Evolutionary conservation across 441 rosid genomes (phyloP).

Genomic region (Mallotus repandus): DNA sequence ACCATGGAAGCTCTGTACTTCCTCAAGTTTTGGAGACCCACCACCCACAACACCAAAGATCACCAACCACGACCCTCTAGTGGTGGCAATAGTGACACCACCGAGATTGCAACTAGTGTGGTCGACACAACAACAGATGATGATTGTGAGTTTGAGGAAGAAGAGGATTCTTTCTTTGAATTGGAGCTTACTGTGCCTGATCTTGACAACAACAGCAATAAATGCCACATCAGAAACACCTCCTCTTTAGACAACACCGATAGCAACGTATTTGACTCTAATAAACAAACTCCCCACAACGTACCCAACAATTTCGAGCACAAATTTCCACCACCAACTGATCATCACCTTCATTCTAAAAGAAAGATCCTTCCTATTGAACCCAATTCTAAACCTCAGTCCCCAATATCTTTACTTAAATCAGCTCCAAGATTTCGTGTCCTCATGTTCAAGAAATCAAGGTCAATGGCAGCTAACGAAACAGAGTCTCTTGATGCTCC

Average conservation of each 20-base stretch:
- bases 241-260: constrained; percentile 18
- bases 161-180: constrained; percentile 86
- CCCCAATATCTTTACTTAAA: constrained; percentile 67
- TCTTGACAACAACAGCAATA: constrained; percentile 22
- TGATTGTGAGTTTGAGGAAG: constrained; percentile 50
- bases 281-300: constrained; percentile 16
- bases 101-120: constrained; percentile 29
- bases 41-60: constrained; percentile 14
- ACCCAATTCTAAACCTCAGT: constrained; percentile 43
- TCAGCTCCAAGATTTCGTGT: constrained; percentile 77
- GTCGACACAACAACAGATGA: constrained; percentile 12
- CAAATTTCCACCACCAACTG: constrained; percentile 21
- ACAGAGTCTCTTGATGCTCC: constrained; percentile 25
- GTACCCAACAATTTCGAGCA: constrained; percentile 4
- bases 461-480: constrained; percentile 29
- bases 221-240: constrained; percentile 12
- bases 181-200: constrained; percentile 61
- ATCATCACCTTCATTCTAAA: constrained; percentile 34
- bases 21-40: constrained; percentile 55
- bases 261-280: constrained; percentile 26
- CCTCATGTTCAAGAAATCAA: constrained; percentile 54
- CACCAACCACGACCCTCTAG: constrained; percentile 13
- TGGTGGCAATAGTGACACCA: constrained; percentile 28
- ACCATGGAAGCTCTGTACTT: constrained; percentile 65
- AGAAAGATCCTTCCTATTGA: constrained; percentile 71